Evolutionary conservation across 2,329 filamentous ascomycete genomes (phyloP).

Genomic region (Hymenotorrendiella dingleyae): DNA sequence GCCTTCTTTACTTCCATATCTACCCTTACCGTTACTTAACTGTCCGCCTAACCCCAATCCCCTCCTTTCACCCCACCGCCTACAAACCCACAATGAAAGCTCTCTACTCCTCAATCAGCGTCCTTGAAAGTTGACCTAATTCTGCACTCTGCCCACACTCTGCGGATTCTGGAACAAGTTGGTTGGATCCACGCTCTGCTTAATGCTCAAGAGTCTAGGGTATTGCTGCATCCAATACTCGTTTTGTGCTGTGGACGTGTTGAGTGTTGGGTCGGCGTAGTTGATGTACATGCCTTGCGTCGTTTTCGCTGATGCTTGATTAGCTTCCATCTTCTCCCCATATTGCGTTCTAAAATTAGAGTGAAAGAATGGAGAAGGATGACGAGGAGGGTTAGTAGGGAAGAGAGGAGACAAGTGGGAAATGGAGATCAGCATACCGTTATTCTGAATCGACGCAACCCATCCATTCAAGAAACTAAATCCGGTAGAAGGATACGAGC

Average conservation of each 20-base stretch:
- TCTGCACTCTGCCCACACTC: slow-evolving; percentile 8
- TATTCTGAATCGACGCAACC: slow-evolving; percentile 3
- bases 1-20: too few species aligned
- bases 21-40: too few species aligned
- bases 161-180: slow-evolving; percentile 16
- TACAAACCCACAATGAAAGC: too few species aligned
- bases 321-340: not conserved
- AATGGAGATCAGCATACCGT: slow-evolving; percentile 3
- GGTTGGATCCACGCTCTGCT: slow-evolving; percentile 10
- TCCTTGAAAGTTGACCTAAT: too few species aligned
- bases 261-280: slow-evolving; percentile 17
- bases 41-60: too few species aligned
- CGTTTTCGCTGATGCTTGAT: slow-evolving; percentile 3
- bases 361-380: too few species aligned
- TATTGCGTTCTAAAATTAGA: not conserved
- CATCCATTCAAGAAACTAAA: slow-evolving; percentile 9
- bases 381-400: too few species aligned
- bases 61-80: too few species aligned
- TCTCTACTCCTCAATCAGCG: too few species aligned
- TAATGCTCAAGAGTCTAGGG: slow-evolving; percentile 9
- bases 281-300: slow-evolving; percentile 17
- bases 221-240: slow-evolving; percentile 15
- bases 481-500: slow-evolving; percentile 10
- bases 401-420: slow-evolving; percentile 2
- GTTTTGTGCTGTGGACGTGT: slow-evolving; percentile 8